Evolutionary conservation across 148 eudicot species (phyloP), one percentile per base, ranked within the genome.

Genomic region (Spergularia bocconei): DNA sequence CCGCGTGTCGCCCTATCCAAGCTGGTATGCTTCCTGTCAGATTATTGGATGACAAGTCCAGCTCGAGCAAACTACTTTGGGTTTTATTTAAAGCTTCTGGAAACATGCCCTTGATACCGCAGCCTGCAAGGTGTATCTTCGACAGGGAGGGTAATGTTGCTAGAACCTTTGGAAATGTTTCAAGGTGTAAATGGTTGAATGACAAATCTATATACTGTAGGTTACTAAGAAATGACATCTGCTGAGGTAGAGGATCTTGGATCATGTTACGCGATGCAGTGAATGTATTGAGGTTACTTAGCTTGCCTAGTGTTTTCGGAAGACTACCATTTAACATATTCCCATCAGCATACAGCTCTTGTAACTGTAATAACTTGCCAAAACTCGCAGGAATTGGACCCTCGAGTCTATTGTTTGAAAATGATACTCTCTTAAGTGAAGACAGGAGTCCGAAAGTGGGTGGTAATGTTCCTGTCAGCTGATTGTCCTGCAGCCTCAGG

Each of bases 321-420:
- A 85, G 72, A 41, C 17, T 78, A 52, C 85, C 90, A 29, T 86
- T 77, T 65, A 87, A 79, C 21, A 12, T 75, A 76, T 89, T 89
- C 16, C 69, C 75, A 56, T 83, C 73, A 7, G 87, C 81, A 69
- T 82, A 85, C 44, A 89, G 51, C 69, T 81, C 86, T 56, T 78
- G 51, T 50, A 89, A 71, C 9, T 50, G 67, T 13, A 72, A 44
- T 19, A 87, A 75, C 50, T 79, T 77, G 13, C 89, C 86, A 29
- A 89, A 67, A 74, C 84, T 79, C 11, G 81, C 75, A 65, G 87
- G 89, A 70, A 89, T 82, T 8, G 85, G 33, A 54, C 90, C 93
- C 54, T 80, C 72, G 9, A 89, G 79, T 56, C 58, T 76, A 64
- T 89, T 89, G 67, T 82, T 78, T 20, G 81, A 73, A 6, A 89